phyloP scores from a whole-genome alignment of 768 basidiomycete species.

The Suillus americanus region DNA sequence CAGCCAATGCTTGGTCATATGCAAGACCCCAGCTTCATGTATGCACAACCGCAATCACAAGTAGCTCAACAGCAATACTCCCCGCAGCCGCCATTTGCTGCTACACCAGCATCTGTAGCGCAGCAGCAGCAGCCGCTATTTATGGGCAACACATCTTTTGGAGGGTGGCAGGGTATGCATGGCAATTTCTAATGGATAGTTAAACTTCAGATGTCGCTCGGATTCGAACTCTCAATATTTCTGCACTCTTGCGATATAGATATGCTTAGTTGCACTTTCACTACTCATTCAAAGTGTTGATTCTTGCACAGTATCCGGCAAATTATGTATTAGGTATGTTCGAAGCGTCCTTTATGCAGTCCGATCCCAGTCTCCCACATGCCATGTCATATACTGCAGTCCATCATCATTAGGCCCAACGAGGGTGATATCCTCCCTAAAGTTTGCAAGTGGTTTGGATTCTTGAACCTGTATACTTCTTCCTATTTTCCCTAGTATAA shows the following conservation, averaged over 20 bases:
- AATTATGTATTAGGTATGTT: background rate
- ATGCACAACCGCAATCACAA: background rate
- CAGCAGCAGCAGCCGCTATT: conserved; percentile 23
- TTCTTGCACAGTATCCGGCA: background rate
- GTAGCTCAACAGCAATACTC: conserved; percentile 18
- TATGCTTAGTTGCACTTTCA: background rate
- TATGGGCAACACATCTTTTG: conserved; percentile 14
- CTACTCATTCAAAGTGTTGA: background rate
- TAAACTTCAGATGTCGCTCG: background rate
- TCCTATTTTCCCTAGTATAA: background rate
- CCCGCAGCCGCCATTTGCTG: conserved; percentile 28
- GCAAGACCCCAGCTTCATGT: background rate
- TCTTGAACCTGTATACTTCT: background rate
- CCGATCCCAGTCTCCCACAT: background rate
- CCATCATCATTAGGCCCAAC: background rate
- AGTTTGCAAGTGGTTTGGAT: background rate
- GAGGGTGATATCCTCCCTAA: background rate
- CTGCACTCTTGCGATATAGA: background rate
- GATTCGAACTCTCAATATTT: background rate
- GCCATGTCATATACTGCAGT: background rate
- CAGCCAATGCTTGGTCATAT: background rate
- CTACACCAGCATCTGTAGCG: conserved; percentile 15
- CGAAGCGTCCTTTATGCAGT: background rate
- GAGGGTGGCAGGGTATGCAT: conserved; percentile 18
- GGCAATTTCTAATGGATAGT: conserved; percentile 16